A percentile compares a stretch with the other conserved stretches of the same genome.
phyloP scores from a whole-genome alignment of 129 eudicot species.

The Flaveria brownii region DNA sequence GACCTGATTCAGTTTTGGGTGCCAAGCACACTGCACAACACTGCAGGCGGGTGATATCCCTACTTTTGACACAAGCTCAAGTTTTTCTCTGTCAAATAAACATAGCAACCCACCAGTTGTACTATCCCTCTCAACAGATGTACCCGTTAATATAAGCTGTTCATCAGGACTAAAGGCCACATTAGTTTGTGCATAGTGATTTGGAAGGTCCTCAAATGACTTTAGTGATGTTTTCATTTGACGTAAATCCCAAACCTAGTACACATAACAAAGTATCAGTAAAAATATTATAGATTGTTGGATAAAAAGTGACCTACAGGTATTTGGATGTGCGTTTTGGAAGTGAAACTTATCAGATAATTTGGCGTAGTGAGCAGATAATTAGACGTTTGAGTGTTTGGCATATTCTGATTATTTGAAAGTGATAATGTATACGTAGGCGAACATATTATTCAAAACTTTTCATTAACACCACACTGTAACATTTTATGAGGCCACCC shows the following conservation, averaged over 20 bases:
- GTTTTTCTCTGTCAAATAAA: slow-evolving; percentile 70
- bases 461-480: not conserved
- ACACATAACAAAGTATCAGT: slow-evolving; percentile 14
- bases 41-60: slow-evolving; percentile 88
- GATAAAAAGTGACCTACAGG: not conserved
- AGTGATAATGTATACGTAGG: not conserved
- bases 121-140: slow-evolving; percentile 91
- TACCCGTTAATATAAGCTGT: slow-evolving; percentile 83
- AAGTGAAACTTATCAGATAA: not conserved
- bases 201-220: slow-evolving; percentile 85
- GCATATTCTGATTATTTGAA: not conserved
- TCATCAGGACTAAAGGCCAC: slow-evolving; percentile 84
- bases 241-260: slow-evolving; percentile 95
- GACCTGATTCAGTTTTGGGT: slow-evolving; percentile 95
- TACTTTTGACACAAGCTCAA: slow-evolving; percentile 86
- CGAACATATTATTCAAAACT: not conserved
- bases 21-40: slow-evolving; percentile 98
- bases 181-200: slow-evolving; percentile 87
- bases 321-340: not conserved
- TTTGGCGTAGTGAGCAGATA: slow-evolving; percentile 1
- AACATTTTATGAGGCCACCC: too few relatives aligned
- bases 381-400: not conserved
- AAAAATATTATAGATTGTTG: not conserved
- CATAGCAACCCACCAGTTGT: slow-evolving; percentile 89
- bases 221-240: slow-evolving; percentile 67